Base-by-base conservation (phyloP, 148 eudicot species). In the Rhododendron ferrugineum region DNA sequence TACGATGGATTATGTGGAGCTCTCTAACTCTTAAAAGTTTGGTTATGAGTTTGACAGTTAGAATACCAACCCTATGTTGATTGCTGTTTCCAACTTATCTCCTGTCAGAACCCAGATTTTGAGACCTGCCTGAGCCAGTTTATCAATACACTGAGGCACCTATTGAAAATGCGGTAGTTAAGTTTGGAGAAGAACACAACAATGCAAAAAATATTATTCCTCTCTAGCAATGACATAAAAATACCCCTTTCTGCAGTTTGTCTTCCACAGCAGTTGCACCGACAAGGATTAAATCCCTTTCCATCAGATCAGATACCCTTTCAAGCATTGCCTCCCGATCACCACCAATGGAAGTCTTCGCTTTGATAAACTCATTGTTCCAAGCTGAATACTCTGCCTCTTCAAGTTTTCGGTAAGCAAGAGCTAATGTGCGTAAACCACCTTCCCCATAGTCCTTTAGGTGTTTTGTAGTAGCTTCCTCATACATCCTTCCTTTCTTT, bases 61-160 rank as follows among this genome's bases (percentile, higher is more conserved):
- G 68, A 62, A 84, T 81, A 90, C 94, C 82, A 37, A 96, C 99
- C 99, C 99, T 85, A 96, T 96, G 87, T 96, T 96, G 50, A 96
- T 95, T 72, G 99, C 99, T 80, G 99, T 97, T 92, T 97, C 99
- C 98, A 97, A 94, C 90, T 97, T 97, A 89, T 97, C 99, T 49
- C 99, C 99, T 11, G 99, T 97, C 78, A 97, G 93, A 90, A 97
- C 99, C 99, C 99, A 97, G 68, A 97, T 87, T 92, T 97, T 97
- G 79, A 97, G 94, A 88, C 99, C 99, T 78, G 99, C 99, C 90
- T 95, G 96, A 40, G 99, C 98, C 74, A 97, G 91, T 91, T 97
- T 97, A 89, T 97, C 99, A 28, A 97, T 97, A 88, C 99, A 95
- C 83, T 94, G 93, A 88, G 99, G 96, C 83, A 97, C 98, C 98